phyloP scores from a whole-genome alignment of 2,329 filamentous ascomycete genomes.

The Ploettnerulaceae sp. region DNA sequence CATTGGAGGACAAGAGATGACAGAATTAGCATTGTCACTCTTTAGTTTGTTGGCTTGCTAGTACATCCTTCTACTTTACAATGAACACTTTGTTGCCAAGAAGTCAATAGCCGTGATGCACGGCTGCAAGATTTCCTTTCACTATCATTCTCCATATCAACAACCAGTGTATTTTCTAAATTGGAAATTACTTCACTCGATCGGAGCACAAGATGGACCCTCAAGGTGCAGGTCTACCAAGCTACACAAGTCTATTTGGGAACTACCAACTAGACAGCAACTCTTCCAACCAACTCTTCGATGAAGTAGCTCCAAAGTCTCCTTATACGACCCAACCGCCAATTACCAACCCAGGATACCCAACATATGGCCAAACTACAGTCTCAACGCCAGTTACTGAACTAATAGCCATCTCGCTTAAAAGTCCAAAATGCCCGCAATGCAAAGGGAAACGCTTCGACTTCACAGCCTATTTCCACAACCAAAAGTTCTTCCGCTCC shows the following conservation, averaged over 20 bases:
- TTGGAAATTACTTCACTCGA: no score
- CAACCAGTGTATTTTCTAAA: no score
- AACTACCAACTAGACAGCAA: not conserved
- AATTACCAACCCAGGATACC: not conserved
- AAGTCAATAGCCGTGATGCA: no score
- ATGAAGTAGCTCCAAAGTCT: not conserved
- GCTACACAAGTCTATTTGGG: not conserved
- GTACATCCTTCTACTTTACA: no score
- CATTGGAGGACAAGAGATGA: no score
- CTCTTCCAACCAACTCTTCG: not conserved
- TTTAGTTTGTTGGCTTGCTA: no score
- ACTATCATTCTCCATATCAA: no score
- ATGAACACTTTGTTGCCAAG: no score
- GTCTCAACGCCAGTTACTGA: not conserved
- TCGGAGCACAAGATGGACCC: no score
- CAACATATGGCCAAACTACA: not conserved
- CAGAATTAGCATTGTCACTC: no score
- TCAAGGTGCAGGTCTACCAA: no score
- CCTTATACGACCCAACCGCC: not conserved
- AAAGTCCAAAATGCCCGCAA: slow-evolving; percentile 13
- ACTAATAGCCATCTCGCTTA: not conserved
- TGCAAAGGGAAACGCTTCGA: slow-evolving; percentile 27
- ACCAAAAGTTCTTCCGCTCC: slow-evolving; percentile 19
- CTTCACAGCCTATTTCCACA: slow-evolving; percentile 30
- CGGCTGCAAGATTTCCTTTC: no score